Conservation (phyloP, 257 asterid genomes). For the Solanum acaule region DNA sequence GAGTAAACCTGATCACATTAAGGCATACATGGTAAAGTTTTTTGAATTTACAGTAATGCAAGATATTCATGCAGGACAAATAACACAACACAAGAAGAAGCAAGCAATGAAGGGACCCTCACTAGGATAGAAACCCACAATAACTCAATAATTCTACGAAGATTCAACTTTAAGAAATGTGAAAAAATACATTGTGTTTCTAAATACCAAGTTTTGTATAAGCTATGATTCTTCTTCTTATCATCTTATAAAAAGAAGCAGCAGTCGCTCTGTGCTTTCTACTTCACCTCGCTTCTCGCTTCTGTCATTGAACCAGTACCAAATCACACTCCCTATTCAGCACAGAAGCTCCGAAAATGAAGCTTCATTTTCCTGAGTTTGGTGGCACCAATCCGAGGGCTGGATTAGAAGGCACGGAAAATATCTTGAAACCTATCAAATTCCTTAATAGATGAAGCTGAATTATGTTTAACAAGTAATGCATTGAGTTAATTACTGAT, state of each 20-base stretch:
- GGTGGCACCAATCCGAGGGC: neutral
- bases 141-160: too few species aligned
- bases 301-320: neutral
- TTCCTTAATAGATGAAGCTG: neutral
- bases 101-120: too few species aligned
- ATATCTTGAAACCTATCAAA: neutral
- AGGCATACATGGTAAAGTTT: neutral
- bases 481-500: neutral
- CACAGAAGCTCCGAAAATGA: neutral
- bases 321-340: neutral
- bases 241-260: neutral
- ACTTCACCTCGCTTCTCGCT: neutral
- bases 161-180: neutral
- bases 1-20: neutral
- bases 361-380: neutral
- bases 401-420: neutral
- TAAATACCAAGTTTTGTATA: neutral
- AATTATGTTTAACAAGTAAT: neutral
- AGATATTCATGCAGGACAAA: neutral
- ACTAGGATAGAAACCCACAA: too few species aligned
- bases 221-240: neutral
- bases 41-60: neutral
- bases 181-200: neutral
- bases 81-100: neutral
- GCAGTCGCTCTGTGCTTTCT: neutral